Conservation (phyloP, 2,329 filamentous ascomycete genomes). For the Exophiala bonariae region DNA sequence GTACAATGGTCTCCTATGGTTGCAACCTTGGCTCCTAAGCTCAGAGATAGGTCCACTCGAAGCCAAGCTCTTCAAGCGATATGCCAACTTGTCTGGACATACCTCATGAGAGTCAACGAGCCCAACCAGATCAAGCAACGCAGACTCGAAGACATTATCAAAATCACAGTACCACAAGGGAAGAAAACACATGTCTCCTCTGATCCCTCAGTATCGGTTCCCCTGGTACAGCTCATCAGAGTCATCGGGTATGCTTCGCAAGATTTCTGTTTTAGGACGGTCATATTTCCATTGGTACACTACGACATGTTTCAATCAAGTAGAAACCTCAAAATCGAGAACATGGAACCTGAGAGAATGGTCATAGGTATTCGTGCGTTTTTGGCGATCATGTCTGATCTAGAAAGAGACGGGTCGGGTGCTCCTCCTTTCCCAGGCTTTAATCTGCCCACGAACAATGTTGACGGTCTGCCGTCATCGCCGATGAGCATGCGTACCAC, state of each 20-base stretch:
- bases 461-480: constrained; percentile 38
- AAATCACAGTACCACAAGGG: constrained; percentile 76
- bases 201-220: constrained; percentile 81
- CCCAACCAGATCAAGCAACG: constrained; percentile 65
- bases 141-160: constrained; percentile 87
- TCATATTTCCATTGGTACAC: constrained; percentile 95
- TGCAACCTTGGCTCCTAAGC: constrained; percentile 71
- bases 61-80: constrained; percentile 84
- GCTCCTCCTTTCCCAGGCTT: constrained; percentile 80
- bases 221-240: constrained; percentile 87
- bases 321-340: constrained; percentile 83
- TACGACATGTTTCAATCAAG: constrained; percentile 78
- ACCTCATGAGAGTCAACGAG: constrained; percentile 82
- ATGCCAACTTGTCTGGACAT: constrained; percentile 89
- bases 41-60: constrained; percentile 79
- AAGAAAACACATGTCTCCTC: constrained; percentile 80
- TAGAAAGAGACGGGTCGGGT: constrained; percentile 78
- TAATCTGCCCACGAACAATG: constrained; percentile 37
- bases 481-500: constrained; percentile 38
- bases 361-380: constrained; percentile 97
- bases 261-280: constrained; percentile 85
- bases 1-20: constrained; percentile 85
- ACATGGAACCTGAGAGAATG: constrained; percentile 92
- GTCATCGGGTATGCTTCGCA: constrained; percentile 93
- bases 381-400: constrained; percentile 85